Evolutionary conservation across 1,284 basidiomycete species (phyloP).

Genomic region (Cryptococcus deneoformans): DNA sequence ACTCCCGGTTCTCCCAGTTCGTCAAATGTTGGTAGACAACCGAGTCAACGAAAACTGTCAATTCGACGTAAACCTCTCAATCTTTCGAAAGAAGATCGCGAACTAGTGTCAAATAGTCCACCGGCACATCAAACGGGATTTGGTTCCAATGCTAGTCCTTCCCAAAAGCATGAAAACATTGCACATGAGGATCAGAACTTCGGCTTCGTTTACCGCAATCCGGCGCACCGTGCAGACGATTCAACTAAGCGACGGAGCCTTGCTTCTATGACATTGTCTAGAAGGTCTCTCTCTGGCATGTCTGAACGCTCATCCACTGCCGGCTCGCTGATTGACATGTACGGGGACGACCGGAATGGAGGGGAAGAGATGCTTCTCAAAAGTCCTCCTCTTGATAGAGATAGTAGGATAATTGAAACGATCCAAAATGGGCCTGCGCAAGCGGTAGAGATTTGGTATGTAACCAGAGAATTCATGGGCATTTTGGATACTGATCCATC

Average conservation of each 20-base stretch:
- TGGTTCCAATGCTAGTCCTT: conserved; percentile 2
- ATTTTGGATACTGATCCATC: neutral
- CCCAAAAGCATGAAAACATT: neutral
- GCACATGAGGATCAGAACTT: conserved; percentile 10
- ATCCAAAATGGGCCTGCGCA: conserved; percentile 20
- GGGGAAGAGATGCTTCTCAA: conserved; percentile 14
- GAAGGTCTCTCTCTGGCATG: neutral
- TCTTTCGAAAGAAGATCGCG: conserved; percentile 33
- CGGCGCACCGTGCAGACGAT: conserved; percentile 1
- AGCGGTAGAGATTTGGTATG: conserved; percentile 37
- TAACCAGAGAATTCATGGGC: neutral
- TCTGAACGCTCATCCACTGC: conserved; percentile 20
- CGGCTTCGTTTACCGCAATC: conserved; percentile 23
- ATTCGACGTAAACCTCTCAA: conserved; percentile 43
- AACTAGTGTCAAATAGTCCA: conserved; percentile 27
- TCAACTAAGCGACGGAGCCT: neutral
- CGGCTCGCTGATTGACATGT: conserved; percentile 33
- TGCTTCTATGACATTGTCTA: neutral
- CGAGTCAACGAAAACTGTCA: conserved; percentile 22
- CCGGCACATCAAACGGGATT: conserved; percentile 11
- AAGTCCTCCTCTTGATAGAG: conserved; percentile 7
- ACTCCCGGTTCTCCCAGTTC: neutral
- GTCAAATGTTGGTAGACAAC: neutral
- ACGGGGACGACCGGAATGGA: conserved; percentile 16
- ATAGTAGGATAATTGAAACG: neutral